phyloP scores from a whole-genome alignment of 1,284 basidiomycete genomes.

The Apiotrichum siamense region DNA sequence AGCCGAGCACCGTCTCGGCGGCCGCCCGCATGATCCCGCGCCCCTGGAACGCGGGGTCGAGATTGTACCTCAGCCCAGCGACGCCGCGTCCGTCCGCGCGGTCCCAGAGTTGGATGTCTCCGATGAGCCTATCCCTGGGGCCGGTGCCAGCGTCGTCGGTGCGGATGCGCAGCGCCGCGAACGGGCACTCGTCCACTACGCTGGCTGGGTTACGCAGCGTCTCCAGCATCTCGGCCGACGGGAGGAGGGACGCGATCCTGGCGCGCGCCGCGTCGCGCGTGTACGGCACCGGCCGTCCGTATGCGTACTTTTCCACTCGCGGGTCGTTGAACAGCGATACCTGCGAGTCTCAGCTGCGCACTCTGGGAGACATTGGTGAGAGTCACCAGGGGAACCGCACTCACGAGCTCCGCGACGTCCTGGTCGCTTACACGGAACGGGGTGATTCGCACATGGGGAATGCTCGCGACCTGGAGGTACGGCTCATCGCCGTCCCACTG shows the following conservation, averaged over 20 bases:
- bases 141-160: neutral
- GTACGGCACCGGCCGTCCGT: neutral
- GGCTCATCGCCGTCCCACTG: constrained; percentile 4
- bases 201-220: neutral
- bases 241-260: neutral
- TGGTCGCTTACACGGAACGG: neutral
- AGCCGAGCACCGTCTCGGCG: neutral
- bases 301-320: neutral
- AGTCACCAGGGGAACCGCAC: no score
- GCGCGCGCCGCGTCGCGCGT: neutral
- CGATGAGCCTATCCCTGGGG: neutral
- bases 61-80: neutral
- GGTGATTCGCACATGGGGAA: neutral
- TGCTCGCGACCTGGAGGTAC: neutral
- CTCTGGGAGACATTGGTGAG: neutral
- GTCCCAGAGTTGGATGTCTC: neutral
- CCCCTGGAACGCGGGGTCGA: neutral
- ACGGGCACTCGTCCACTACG: neutral
- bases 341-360: neutral
- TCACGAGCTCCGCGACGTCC: neutral
- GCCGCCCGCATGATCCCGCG: neutral
- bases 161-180: neutral
- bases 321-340: neutral
- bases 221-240: neutral
- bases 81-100: neutral